Percentiles rank a stretch among this genome's conserved stretches.
phyloP scores from a whole-genome alignment of 352 stramenopile genomes.

The Pythium phragmiticola region DNA sequence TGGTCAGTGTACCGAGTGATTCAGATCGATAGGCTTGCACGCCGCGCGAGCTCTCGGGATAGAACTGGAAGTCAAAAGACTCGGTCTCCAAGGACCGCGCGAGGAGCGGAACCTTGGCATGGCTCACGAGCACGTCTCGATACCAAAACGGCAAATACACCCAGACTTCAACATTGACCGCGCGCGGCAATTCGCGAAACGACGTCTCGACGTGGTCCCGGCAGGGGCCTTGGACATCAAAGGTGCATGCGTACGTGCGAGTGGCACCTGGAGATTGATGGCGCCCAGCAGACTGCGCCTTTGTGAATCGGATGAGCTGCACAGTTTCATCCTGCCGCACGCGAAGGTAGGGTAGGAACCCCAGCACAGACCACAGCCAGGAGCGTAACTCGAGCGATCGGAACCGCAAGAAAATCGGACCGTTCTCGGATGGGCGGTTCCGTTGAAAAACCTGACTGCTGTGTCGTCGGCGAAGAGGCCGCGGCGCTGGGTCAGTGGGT shows the following conservation, averaged over 20 bases:
- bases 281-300: background rate
- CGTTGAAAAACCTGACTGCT: background rate
- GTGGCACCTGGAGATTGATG: background rate
- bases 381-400: constrained; percentile 21
- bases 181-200: constrained; percentile 24
- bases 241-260: constrained; percentile 3
- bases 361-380: constrained; percentile 32
- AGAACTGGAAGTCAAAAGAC: constrained; percentile 26
- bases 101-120: constrained; percentile 21
- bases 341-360: constrained; percentile 27
- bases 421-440: constrained; percentile 2
- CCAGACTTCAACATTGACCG: constrained; percentile 33
- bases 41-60: constrained; percentile 14
- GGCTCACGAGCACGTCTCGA: constrained; percentile 29
- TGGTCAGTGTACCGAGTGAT: constrained; percentile 12
- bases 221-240: constrained; percentile 2
- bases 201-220: constrained; percentile 11
- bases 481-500: background rate
- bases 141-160: constrained; percentile 35
- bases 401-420: constrained; percentile 15
- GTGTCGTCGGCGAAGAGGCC: background rate
- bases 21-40: constrained; percentile 8
- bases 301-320: constrained; percentile 18
- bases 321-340: constrained; percentile 6
- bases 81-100: constrained; percentile 10